Percentiles rank a stretch among this genome's conserved stretches.
phyloP scores from a whole-genome alignment of 2,329 filamentous ascomycete genomes.

The Curvularia verruculosa region DNA sequence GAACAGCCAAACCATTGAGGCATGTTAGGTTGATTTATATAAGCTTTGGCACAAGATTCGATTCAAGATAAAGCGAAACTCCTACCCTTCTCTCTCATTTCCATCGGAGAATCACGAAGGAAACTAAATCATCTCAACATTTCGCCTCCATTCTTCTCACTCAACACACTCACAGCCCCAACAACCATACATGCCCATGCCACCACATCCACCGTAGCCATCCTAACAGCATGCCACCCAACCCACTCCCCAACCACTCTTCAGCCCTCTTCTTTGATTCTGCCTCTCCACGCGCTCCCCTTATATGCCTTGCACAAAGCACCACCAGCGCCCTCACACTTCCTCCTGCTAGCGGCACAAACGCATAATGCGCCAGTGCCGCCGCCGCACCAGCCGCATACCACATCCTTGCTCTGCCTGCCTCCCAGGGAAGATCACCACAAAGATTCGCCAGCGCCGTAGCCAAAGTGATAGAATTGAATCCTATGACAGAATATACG shows the following conservation, averaged over 20 bases:
- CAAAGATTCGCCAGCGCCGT: neutral
- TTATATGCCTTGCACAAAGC: neutral
- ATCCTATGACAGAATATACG: neutral
- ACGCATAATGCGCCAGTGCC: neutral
- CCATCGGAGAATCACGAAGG: neutral
- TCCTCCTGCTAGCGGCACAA: neutral
- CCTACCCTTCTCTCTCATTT: neutral
- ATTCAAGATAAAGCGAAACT: neutral
- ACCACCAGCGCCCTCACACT: neutral
- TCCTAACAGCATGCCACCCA: conserved; percentile 26
- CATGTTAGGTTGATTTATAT: neutral
- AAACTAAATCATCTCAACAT: neutral
- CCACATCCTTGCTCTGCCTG: neutral
- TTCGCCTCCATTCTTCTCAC: neutral
- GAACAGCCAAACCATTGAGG: neutral
- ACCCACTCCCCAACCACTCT: conserved; percentile 28
- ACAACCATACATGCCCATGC: conserved; percentile 27
- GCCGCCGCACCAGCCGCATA: neutral
- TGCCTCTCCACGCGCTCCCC: neutral
- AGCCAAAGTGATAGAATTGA: neutral
- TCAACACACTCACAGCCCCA: neutral
- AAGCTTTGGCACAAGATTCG: neutral
- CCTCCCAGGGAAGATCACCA: neutral
- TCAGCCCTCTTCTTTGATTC: neutral
- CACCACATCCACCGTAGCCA: conserved; percentile 31